Evolutionary conservation across 148 eudicot species (phyloP).

Genomic region (Agrostemma githago): DNA sequence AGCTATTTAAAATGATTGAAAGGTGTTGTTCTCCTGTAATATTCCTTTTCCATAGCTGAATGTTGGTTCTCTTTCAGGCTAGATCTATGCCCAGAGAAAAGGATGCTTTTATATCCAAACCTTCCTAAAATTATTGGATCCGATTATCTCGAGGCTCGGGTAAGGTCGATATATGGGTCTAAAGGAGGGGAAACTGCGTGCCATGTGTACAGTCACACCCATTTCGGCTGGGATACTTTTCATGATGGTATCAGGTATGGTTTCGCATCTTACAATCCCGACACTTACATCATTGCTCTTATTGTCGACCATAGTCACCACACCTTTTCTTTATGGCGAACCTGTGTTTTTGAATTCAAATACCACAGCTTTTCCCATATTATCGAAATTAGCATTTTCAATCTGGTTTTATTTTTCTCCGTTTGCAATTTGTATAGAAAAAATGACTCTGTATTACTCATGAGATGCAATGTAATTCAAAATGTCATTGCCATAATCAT

Average conservation of each 20-base stretch:
- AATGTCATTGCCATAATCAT: not conserved
- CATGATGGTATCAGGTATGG: conserved; percentile 57
- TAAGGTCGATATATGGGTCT: conserved; percentile 52
- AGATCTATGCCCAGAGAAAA: conserved; percentile 71
- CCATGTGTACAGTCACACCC: conserved; percentile 73
- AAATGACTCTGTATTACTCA: not conserved
- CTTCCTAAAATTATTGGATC: conserved; percentile 68
- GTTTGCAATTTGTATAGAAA: too few species aligned
- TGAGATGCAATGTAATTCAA: not conserved
- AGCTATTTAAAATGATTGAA: not conserved
- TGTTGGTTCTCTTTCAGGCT: conserved; percentile 31
- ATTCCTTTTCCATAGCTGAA: not conserved
- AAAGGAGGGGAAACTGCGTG: conserved; percentile 43
- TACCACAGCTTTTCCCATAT: too few species aligned
- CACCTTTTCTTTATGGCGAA: not conserved
- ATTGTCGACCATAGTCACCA: too few species aligned
- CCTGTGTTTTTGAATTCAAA: not conserved
- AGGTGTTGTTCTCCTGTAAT: not conserved
- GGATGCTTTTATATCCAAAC: conserved; percentile 73
- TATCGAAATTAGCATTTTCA: not conserved
- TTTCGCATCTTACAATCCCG: not conserved
- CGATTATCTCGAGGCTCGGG: conserved; percentile 49
- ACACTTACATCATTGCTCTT: not conserved
- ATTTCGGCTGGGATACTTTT: conserved; percentile 65
- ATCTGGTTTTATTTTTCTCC: not conserved